These are phyloP conservation scores for Ogataea haglerorum DNA, from an alignment of 805 yeast species.

Conservation along the genomic window DNA sequence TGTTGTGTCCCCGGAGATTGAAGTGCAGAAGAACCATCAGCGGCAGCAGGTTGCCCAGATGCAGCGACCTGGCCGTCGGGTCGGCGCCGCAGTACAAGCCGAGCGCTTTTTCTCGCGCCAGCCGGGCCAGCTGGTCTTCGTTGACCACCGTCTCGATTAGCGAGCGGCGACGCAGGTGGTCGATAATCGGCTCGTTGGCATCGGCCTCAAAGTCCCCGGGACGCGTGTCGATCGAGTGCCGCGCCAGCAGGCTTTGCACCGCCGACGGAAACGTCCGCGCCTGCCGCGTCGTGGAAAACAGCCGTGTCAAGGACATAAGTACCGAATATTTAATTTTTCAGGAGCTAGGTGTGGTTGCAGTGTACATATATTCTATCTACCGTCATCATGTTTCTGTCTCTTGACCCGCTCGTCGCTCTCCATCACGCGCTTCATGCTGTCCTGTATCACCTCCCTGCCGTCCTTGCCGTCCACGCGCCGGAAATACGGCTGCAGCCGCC, in stretches of 20 bases:
- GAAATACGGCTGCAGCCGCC: conserved; percentile 97
- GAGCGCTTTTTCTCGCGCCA: conserved; percentile 35
- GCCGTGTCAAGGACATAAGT: conserved; percentile 1
- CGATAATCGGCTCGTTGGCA: conserved; percentile 36
- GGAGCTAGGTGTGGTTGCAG: conserved; percentile 3
- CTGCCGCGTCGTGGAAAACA: conserved; percentile 1
- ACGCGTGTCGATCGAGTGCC: conserved; percentile 18
- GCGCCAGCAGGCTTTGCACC: conserved; percentile 14
- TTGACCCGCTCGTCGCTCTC: conserved; percentile 14
- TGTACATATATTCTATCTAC: background rate
- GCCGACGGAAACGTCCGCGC: conserved; percentile 1
- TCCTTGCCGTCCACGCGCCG: conserved; percentile 80
- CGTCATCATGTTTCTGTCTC: background rate
- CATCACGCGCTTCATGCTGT: conserved; percentile 17
- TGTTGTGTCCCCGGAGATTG: conserved; percentile 76
- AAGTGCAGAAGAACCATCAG: conserved; percentile 82
- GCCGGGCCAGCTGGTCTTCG: conserved; percentile 28
- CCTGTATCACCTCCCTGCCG: conserved; percentile 38
- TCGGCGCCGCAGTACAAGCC: conserved; percentile 92
- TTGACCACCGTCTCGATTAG: conserved; percentile 41
- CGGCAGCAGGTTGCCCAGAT: conserved; percentile 88
- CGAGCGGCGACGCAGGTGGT: conserved; percentile 43
- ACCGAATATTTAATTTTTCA: conserved; percentile 10
- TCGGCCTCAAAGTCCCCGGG: conserved; percentile 30
- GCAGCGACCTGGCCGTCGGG: conserved; percentile 87